Evolutionary conservation across 768 basidiomycete genomes (phyloP), one percentile per base, ranked within the genome.

Genomic region (Auricularia cornea): DNA sequence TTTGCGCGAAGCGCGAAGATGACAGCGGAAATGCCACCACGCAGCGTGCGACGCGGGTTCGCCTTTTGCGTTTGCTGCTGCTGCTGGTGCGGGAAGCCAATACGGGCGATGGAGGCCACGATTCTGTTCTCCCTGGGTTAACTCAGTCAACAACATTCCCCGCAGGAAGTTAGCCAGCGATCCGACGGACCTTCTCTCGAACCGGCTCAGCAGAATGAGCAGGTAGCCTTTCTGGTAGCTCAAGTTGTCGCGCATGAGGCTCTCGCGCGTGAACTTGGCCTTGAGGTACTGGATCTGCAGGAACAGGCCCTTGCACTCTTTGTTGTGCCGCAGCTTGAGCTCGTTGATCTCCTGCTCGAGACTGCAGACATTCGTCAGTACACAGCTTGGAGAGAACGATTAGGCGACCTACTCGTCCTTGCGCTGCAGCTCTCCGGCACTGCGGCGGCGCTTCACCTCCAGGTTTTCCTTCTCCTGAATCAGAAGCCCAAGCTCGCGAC

Each of bases 221-320:
- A 98, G 79, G 72, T 98, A 98, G 57, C 82, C 78, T 72, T 99
- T 99, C 77, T 98, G 97, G 69, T 93, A 86, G 18, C 81, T 79
- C 54, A 98, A 79, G 68, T 86, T 87, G 64, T 79, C 79, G 35
- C 96, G 83, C 79, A 97, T 84, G 1, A 81, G 80, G 11, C 87
- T 83, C 76, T 99, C 97, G 29, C 96, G 83, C 2, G 84, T 89
- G 74, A 88, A 95, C 71, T 92, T 93, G 62, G 90, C 89, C 73
- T 98, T 96, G 68, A 98, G 80, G 74, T 97, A 98, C 48, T 81
- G 83, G 64, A 97, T 93, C 73, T 97, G 93, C 8, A 92, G 84
- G 59, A 98, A 86, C 23, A 98, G 78, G 10, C 93, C 92, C 71
- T 94, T 94, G 78, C 90, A 89, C 71, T 98, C 94, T 66, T 85